A percentile compares a stretch with the other conserved stretches of the same genome.
phyloP scores from a whole-genome alignment of 192 early-diverging fungal species.

The Linnemannia elongata region DNA sequence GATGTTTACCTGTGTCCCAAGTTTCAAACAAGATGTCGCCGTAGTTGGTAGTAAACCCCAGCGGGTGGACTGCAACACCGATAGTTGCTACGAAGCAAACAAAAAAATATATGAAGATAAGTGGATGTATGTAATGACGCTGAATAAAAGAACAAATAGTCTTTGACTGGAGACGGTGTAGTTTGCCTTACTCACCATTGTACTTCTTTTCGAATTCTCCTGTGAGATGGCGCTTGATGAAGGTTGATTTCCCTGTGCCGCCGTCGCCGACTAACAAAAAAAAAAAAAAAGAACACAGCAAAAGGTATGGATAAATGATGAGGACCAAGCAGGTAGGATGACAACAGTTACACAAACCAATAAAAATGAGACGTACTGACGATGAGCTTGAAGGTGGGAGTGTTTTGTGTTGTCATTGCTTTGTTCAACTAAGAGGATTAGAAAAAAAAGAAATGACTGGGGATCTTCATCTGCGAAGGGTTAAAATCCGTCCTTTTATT shows the following conservation, averaged over 20 bases:
- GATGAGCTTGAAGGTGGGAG: constrained; percentile 25
- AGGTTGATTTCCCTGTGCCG: constrained; percentile 99
- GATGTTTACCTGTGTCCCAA: constrained; percentile 86
- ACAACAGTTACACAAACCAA: neutral
- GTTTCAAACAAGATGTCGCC: constrained; percentile 97
- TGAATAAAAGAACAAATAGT: neutral
- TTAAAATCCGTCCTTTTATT: no score
- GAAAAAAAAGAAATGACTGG: neutral
- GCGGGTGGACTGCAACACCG: constrained; percentile 98
- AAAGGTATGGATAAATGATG: no score
- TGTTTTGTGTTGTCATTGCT: neutral
- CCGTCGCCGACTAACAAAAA: constrained; percentile 90
- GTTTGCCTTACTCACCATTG: constrained; percentile 73
- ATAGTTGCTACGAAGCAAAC: constrained; percentile 83
- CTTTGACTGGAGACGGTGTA: neutral
- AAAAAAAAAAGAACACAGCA: neutral
- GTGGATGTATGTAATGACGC: neutral
- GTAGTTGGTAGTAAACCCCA: constrained; percentile 97
- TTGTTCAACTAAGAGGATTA: neutral
- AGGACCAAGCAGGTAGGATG: no score
- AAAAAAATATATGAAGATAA: constrained; percentile 3
- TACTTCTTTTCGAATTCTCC: constrained; percentile 99
- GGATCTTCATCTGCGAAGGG: no score
- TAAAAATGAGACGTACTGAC: neutral
- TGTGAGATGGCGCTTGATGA: constrained; percentile 99